Evolutionary conservation across 2,329 filamentous ascomycete genomes (phyloP).

Genomic region (Sporothrix variecibatus): DNA sequence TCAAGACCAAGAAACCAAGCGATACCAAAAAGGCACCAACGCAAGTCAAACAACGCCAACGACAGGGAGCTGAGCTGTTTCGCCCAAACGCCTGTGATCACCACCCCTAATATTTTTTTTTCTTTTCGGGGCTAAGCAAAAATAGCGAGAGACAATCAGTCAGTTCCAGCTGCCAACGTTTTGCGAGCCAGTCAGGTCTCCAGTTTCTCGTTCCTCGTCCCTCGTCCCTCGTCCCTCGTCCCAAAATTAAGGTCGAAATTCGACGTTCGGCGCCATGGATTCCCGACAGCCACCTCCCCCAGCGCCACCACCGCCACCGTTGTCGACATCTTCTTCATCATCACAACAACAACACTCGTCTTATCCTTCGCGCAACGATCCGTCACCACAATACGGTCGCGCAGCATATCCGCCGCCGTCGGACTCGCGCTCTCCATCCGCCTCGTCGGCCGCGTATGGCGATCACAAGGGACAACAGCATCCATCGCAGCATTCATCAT

Average conservation of each 20-base stretch:
- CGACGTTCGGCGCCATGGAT: constrained; percentile 39
- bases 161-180: neutral
- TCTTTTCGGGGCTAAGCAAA: constrained; percentile 2
- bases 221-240: neutral
- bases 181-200: too few relatives aligned
- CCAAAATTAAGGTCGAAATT: neutral
- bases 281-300: constrained; percentile 39
- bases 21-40: neutral
- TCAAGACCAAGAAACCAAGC: neutral
- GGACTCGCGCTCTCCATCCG: constrained; percentile 31
- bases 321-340: constrained; percentile 18
- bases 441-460: constrained; percentile 34
- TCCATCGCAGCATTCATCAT: neutral
- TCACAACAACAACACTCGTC: constrained; percentile 36
- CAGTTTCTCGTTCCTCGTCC: neutral
- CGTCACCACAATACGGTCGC: constrained; percentile 39
- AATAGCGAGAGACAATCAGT: constrained; percentile 12
- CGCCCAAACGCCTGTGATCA: neutral
- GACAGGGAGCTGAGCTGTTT: constrained; percentile 13
- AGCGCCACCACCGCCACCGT: constrained; percentile 28
- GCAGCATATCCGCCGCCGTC: constrained; percentile 35
- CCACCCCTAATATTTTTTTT: neutral
- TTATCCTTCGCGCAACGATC: constrained; percentile 39
- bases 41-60: neutral
- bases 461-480: constrained; percentile 34